Evolutionary conservation across 768 basidiomycete genomes (phyloP).

Genomic region (Stropharia rugosoannulata): DNA sequence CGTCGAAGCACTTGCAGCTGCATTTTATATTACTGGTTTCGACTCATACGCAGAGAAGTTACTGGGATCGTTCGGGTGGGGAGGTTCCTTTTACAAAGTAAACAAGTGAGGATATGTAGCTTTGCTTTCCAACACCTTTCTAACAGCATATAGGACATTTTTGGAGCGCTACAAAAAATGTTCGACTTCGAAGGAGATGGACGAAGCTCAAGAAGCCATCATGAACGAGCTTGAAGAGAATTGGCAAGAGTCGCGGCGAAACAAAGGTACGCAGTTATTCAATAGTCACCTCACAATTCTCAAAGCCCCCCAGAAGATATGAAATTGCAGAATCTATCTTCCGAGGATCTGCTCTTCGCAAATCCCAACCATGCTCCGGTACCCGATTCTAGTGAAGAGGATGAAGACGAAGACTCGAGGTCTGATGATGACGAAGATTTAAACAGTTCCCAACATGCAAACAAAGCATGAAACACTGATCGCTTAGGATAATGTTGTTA

Average conservation of each 20-base stretch:
- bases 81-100: slow-evolving; percentile 80
- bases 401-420: slow-evolving; percentile 9
- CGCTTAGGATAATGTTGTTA: neutral
- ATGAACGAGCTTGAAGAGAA: slow-evolving; percentile 66
- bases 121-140: neutral
- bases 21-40: slow-evolving; percentile 92
- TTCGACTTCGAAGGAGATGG: slow-evolving; percentile 55
- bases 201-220: slow-evolving; percentile 61
- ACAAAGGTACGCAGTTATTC: slow-evolving; percentile 38
- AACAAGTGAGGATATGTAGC: slow-evolving; percentile 56
- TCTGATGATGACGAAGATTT: neutral
- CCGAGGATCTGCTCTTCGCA: slow-evolving; percentile 62
- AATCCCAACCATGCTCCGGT: slow-evolving; percentile 61
- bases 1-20: slow-evolving; percentile 91
- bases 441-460: neutral
- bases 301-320: slow-evolving; percentile 9
- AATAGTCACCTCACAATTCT: neutral
- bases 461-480: neutral
- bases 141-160: slow-evolving; percentile 41
- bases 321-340: slow-evolving; percentile 27
- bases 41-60: slow-evolving; percentile 77
- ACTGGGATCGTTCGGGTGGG: slow-evolving; percentile 88
- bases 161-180: slow-evolving; percentile 81
- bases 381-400: slow-evolving; percentile 13
- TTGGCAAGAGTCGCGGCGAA: slow-evolving; percentile 56